A percentile compares a stretch with the other conserved stretches of the same genome.
phyloP scores from a whole-genome alignment of 1,284 basidiomycete species.

The Fomitiporia mediterranea region DNA sequence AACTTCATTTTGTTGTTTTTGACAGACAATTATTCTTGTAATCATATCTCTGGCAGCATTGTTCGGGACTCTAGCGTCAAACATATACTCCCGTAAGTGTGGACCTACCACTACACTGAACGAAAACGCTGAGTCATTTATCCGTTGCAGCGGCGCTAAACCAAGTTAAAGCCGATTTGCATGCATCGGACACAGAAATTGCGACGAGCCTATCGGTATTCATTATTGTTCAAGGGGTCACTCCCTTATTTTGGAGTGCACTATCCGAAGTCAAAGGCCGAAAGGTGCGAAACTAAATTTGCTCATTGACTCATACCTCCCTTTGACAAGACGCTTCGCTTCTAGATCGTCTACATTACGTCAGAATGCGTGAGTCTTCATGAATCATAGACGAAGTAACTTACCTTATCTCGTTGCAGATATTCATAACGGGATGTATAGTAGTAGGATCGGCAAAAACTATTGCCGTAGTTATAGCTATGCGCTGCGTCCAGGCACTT shows the following conservation, averaged over 20 bases:
- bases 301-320: slow-evolving; percentile 2
- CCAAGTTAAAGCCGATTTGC: slow-evolving; percentile 59
- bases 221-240: slow-evolving; percentile 71
- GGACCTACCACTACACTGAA: slow-evolving; percentile 20
- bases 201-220: slow-evolving; percentile 73
- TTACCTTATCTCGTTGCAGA: slow-evolving; percentile 3
- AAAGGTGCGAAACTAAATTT: slow-evolving; percentile 47
- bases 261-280: slow-evolving; percentile 78
- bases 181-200: slow-evolving; percentile 64
- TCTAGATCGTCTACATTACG: slow-evolving; percentile 59
- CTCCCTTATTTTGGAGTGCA: slow-evolving; percentile 68
- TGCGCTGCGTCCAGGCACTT: slow-evolving; percentile 64
- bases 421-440: slow-evolving; percentile 57
- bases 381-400: background rate
- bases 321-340: background rate
- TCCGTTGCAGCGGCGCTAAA: slow-evolving; percentile 51
- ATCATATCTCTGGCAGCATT: slow-evolving; percentile 59
- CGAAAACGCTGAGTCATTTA: slow-evolving; percentile 12
- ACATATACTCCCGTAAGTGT: slow-evolving; percentile 62
- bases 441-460: slow-evolving; percentile 56
- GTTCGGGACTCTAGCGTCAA: slow-evolving; percentile 64
- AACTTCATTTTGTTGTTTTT: no score
- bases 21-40: slow-evolving; percentile 48
- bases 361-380: slow-evolving; percentile 38
- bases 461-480: slow-evolving; percentile 67